phyloP scores from a whole-genome alignment of 768 basidiomycete genomes.

The Multifurca ochricompacta region DNA sequence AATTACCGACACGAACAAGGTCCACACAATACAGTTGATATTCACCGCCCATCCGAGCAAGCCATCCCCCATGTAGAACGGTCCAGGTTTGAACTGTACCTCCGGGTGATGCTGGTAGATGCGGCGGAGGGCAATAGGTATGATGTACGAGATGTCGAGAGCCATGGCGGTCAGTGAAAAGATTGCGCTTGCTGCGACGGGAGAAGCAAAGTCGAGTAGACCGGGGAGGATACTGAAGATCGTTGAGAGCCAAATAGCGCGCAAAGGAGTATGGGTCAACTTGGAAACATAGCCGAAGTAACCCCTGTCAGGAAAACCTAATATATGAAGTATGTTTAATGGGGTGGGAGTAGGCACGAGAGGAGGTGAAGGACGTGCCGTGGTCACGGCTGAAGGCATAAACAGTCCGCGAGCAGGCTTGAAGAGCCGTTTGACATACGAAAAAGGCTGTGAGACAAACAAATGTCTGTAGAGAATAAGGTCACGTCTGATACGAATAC shows the following conservation, averaged over 20 bases:
- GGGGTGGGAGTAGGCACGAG: background rate
- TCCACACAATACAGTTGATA: conserved; percentile 59
- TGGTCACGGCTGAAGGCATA: conserved; percentile 82
- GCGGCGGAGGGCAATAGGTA: conserved; percentile 71
- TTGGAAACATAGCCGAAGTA: conserved; percentile 63
- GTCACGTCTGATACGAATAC: background rate
- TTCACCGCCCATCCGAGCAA: conserved; percentile 55
- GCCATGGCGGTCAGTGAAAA: conserved; percentile 78
- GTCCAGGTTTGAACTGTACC: conserved; percentile 77
- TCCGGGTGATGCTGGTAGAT: conserved; percentile 67
- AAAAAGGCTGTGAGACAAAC: conserved; percentile 86
- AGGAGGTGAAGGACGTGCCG: conserved; percentile 33
- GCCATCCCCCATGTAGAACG: conserved; percentile 78
- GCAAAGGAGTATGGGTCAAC: conserved; percentile 64
- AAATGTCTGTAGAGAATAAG: conserved; percentile 37
- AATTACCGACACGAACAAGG: conserved; percentile 58
- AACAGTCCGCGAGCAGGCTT: conserved; percentile 74
- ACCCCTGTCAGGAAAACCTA: conserved; percentile 68
- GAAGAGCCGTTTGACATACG: conserved; percentile 71
- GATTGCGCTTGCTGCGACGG: conserved; percentile 70
- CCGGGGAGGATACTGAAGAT: conserved; percentile 60
- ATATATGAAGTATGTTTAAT: conserved; percentile 2
- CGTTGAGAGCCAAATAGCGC: conserved; percentile 69
- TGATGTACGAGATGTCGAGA: conserved; percentile 71
- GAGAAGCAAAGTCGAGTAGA: conserved; percentile 67